Conservation (phyloP, 345 rosid genomes). For the Brassica juncea region DNA sequence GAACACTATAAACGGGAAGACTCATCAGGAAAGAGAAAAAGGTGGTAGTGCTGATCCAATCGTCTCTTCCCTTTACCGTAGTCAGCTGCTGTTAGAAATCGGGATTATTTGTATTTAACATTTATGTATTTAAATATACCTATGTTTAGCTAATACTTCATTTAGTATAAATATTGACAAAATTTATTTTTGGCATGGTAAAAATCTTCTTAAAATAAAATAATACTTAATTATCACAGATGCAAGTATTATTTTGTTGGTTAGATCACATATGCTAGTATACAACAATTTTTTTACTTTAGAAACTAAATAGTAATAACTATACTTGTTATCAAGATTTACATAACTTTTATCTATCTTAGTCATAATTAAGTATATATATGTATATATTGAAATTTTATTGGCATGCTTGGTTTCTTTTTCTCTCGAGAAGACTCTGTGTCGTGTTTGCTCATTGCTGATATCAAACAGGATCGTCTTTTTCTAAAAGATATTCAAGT, state of each 20-base stretch:
- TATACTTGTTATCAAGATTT: neutral
- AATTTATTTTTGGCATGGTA: neutral
- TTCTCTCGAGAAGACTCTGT: conserved; percentile 26
- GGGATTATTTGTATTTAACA: too few relatives aligned
- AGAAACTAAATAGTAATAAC: neutral
- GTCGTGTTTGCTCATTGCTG: conserved; percentile 28
- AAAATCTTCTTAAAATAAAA: neutral
- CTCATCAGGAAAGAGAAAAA: too few relatives aligned
- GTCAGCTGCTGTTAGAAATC: too few relatives aligned
- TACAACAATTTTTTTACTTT: neutral
- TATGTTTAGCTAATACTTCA: neutral
- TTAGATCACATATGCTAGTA: neutral
- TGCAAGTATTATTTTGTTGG: neutral
- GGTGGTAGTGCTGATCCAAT: too few relatives aligned
- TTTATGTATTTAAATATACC: neutral
- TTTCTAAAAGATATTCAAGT: neutral
- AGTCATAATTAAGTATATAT: neutral
- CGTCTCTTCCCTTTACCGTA: too few relatives aligned
- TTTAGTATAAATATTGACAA: neutral
- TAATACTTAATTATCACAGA: neutral
- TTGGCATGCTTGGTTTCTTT: conserved; percentile 22
- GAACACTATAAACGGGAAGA: too few relatives aligned
- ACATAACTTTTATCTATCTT: neutral
- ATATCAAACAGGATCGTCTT: conserved; percentile 12
- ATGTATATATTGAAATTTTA: neutral